These are phyloP conservation scores for Agroathelia rolfsii DNA, from an alignment of 1,284 basidiomycete species.

Conservation along the genomic window DNA sequence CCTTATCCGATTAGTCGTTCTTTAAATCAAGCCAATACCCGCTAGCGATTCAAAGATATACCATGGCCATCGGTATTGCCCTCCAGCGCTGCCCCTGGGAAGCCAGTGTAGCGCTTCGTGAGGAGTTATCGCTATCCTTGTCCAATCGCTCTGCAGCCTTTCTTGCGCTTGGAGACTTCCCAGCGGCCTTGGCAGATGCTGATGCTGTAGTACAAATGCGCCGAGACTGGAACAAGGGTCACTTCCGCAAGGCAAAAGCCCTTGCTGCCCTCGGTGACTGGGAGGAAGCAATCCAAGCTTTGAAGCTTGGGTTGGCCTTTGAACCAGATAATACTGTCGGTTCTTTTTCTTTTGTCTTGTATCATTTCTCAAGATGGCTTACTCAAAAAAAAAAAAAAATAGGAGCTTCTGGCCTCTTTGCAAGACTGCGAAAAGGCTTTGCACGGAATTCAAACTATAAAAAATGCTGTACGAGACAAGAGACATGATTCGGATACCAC, in stretches of 20 bases:
- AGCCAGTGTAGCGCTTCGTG: constrained; percentile 68
- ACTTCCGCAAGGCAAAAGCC: constrained; percentile 88
- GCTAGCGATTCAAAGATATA: constrained; percentile 80
- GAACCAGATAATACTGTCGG: constrained; percentile 77
- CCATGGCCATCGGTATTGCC: constrained; percentile 75
- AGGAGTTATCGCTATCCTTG: constrained; percentile 82
- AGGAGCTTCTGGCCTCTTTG: no score
- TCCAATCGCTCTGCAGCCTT: constrained; percentile 90
- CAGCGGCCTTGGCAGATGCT: constrained; percentile 83
- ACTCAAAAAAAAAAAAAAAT: constrained; percentile 1
- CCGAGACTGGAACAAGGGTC: constrained; percentile 89
- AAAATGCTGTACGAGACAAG: no score
- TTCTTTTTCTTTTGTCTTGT: constrained; percentile 23
- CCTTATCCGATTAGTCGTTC: constrained; percentile 40
- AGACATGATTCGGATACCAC: no score
- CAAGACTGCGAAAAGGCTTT: no score
- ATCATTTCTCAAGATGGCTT: constrained; percentile 7
- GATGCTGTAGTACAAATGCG: constrained; percentile 83
- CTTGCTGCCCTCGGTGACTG: constrained; percentile 65
- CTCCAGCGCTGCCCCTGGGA: constrained; percentile 88
- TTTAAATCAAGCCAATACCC: constrained; percentile 68
- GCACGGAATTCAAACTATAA: no score
- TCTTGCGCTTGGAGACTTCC: constrained; percentile 66
- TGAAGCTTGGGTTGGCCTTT: constrained; percentile 79
- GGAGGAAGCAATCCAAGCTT: constrained; percentile 76